Percentiles rank a stretch among this genome's conserved stretches.
Conservation (phyloP, 106 monocot genomes). For the Dactylorhiza incarnata region DNA sequence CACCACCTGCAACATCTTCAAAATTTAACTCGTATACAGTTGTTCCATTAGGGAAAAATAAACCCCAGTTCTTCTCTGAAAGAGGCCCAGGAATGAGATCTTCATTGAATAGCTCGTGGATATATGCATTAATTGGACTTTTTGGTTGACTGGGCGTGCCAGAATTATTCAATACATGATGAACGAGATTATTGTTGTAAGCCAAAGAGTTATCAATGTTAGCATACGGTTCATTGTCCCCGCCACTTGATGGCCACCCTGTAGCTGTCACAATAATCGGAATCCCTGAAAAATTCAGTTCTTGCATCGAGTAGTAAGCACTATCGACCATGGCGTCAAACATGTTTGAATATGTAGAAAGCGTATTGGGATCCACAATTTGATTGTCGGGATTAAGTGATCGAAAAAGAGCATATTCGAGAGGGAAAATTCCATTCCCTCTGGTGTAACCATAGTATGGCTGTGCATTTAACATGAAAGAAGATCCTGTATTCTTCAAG, state of each 20-base stretch:
- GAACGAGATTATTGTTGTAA: conserved; percentile 75
- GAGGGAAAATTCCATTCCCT: conserved; percentile 62
- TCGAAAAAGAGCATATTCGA: conserved; percentile 76
- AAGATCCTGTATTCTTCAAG: conserved; percentile 69
- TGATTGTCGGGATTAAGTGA: conserved; percentile 43
- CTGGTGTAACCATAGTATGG: conserved; percentile 65
- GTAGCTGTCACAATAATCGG: conserved; percentile 74
- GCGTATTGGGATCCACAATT: conserved; percentile 80
- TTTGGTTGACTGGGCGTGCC: conserved; percentile 58
- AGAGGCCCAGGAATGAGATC: conserved; percentile 42
- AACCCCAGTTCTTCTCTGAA: conserved; percentile 77
- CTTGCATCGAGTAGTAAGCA: conserved; percentile 72
- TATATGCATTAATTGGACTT: conserved; percentile 38
- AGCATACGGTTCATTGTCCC: conserved; percentile 50
- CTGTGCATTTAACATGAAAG: conserved; percentile 88
- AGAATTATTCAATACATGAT: conserved; percentile 53
- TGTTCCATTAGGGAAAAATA: conserved; percentile 62
- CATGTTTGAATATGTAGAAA: conserved; percentile 67
- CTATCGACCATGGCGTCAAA: conserved; percentile 96
- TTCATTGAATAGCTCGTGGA: conserved; percentile 81
- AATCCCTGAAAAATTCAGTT: conserved; percentile 63
- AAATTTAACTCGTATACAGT: conserved; percentile 48
- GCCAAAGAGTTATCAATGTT: conserved; percentile 70
- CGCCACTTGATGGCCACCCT: conserved; percentile 82
- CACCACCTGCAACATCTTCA: conserved; percentile 3